Evolutionary conservation across 352 stramenopile genomes (phyloP).

Genomic region (Globisporangium nagaii): DNA sequence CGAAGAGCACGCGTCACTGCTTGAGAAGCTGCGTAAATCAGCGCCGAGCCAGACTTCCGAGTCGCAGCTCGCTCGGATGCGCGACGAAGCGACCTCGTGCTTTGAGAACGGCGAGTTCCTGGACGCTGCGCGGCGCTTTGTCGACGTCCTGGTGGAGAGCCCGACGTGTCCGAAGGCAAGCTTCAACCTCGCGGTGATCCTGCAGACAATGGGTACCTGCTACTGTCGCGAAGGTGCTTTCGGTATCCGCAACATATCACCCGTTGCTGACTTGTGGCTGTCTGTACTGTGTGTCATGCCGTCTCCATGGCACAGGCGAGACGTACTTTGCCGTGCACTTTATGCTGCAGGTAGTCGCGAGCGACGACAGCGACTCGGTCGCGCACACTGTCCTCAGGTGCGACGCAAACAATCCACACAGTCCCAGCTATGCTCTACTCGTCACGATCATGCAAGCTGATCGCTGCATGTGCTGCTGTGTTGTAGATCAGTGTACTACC

Average conservation of each 20-base stretch:
- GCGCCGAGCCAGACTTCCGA: neutral
- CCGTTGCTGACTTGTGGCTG: too few relatives aligned
- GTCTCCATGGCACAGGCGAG: constrained; percentile 34
- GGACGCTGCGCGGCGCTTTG: constrained; percentile 37
- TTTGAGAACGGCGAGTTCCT: constrained; percentile 60
- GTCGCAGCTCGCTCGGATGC: constrained; percentile 30
- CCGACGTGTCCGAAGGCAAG: constrained; percentile 57
- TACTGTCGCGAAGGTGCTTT: too few relatives aligned
- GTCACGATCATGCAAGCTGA: too few relatives aligned
- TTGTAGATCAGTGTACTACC: constrained; percentile 55
- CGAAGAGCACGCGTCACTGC: too few relatives aligned
- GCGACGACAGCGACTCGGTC: constrained; percentile 66
- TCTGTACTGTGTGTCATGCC: neutral
- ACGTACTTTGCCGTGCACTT: constrained; percentile 57
- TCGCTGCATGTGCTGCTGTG: too few relatives aligned
- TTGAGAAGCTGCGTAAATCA: too few relatives aligned
- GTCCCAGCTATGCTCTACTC: neutral
- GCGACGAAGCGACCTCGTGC: constrained; percentile 25
- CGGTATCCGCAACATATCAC: too few relatives aligned
- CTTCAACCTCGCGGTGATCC: constrained; percentile 74
- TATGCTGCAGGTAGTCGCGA: constrained; percentile 66
- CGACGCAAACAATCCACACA: neutral
- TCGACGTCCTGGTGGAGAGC: constrained; percentile 34
- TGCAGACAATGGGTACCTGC: constrained; percentile 63
- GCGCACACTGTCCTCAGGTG: constrained; percentile 71